phyloP scores from a whole-genome alignment of 139 green algal species.

The Chlamydomonas applanata region DNA sequence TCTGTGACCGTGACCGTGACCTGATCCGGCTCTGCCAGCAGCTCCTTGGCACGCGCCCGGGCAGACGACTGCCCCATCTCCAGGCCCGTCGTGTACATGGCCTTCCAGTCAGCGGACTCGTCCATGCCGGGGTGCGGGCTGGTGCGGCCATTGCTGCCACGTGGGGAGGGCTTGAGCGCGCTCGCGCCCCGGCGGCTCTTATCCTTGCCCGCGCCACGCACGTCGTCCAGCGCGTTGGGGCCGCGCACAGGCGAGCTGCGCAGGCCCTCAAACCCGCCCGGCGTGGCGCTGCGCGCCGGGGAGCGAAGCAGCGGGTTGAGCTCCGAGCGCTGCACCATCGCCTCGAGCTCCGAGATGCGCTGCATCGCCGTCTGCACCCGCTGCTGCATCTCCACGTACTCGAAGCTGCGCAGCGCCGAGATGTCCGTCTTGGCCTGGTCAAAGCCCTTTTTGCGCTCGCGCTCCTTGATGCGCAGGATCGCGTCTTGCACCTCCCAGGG shows the following conservation, averaged over 20 bases:
- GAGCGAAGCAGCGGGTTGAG: conserved; percentile 8
- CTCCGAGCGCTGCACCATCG: conserved; percentile 22
- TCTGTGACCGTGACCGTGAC: neutral
- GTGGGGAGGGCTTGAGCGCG: conserved; percentile 7
- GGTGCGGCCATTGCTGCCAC: neutral
- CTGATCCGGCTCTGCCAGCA: conserved; percentile 28
- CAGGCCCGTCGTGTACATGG: conserved; percentile 14
- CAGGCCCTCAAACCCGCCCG: neutral
- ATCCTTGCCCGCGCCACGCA: conserved; percentile 25
- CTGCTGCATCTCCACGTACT: conserved; percentile 56
- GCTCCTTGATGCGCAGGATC: conserved; percentile 34
- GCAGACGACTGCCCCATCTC: conserved; percentile 9
- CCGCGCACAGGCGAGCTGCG: conserved; percentile 1
- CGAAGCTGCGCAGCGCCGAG: conserved; percentile 35
- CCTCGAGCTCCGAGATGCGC: conserved; percentile 56
- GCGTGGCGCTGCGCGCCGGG: neutral
- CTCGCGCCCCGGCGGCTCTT: conserved; percentile 19
- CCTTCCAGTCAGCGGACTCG: conserved; percentile 18
- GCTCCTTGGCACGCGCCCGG: conserved; percentile 3
- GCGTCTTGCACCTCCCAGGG: conserved; percentile 61
- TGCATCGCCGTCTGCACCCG: conserved; percentile 51
- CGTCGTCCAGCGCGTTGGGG: conserved; percentile 26
- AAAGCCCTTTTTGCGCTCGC: conserved; percentile 43
- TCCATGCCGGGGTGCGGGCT: conserved; percentile 14
- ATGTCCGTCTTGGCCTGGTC: conserved; percentile 46